Evolutionary conservation across 371 early-diverging fungal genomes (phyloP), one percentile per base, ranked within the genome.

Genomic region (Rhizopus sp.): DNA sequence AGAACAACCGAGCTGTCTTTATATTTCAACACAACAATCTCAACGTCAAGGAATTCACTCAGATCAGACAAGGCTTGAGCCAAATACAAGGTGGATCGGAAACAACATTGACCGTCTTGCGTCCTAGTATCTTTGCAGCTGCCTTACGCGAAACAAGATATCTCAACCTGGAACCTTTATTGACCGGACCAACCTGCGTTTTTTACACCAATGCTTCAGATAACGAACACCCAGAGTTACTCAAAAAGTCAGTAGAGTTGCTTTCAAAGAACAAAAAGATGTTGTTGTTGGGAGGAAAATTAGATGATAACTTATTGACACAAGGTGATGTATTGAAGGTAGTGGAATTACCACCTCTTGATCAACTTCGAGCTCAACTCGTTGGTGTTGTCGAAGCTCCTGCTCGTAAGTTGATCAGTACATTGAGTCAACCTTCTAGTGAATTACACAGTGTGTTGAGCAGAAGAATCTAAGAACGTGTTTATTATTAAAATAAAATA

Each of bases 21-120:
- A 72, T 88, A 51, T 78, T 83, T 44, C 88, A 88, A 62, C 85
- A 86, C 73, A 88, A 86, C 78, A 88, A 88, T 59, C 70, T 88
- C 67, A 79, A 80, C 0, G 82, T 86, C 32, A 65, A 78, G 34
- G 88, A 88, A 55, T 72, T 85, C 59, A 78, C 82, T 13, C 60
- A 72, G 44, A 57, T 86, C 35, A 79, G 88, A 57, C 72, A 75
- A 50, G 79, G 84, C 4, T 59, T 88, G 4, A 72, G 75, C 7
- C 59, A 69, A 8, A 32, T 71, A 7, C 49, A 41, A 2, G 68
- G 61, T 5, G 57, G 70, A 13, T 30, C 56, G 7, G 15, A 48
- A 29, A 13, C 54, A 37, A 71, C 66, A n/a, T 66, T 87, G 60
- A 79, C 73, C 17, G 80, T 81, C 4, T 51, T 84, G 29, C 81